phyloP scores from a whole-genome alignment of 495 filamentous ascomycete species.

The Lepidopterella palustris region DNA sequence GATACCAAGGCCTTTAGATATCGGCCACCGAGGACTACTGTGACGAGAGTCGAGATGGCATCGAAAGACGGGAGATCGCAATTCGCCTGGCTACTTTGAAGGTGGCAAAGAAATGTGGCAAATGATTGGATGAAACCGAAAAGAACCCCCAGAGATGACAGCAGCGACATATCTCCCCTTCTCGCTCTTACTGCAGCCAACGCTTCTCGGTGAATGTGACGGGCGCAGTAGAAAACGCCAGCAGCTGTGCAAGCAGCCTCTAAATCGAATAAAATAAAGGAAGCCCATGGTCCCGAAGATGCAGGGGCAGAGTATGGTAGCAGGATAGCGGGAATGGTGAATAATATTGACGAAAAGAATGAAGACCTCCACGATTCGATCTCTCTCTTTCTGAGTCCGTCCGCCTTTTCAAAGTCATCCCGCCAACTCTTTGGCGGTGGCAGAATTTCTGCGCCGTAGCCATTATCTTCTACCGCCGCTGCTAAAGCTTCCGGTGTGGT shows the following conservation, averaged over 20 bases:
- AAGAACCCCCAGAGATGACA: not conserved
- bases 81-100: not conserved
- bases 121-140: not conserved
- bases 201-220: not conserved
- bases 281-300: not conserved
- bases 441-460: not conserved
- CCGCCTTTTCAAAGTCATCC: not conserved
- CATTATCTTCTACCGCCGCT: not conserved
- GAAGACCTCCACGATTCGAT: not conserved
- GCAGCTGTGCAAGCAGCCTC: not conserved
- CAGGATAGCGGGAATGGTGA: not conserved
- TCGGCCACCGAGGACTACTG: not conserved
- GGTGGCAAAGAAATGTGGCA: not conserved
- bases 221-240: not conserved
- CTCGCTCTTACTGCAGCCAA: not conserved
- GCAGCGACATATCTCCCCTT: not conserved
- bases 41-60: not conserved
- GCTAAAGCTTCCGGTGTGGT: not conserved
- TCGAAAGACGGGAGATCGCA: not conserved
- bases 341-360: not conserved
- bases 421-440: not conserved
- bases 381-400: not conserved
- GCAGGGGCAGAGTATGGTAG: not conserved
- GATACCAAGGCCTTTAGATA: not conserved
- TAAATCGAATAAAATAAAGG: not conserved